A percentile compares a stretch with the other conserved stretches of the same genome.
Conservation (phyloP, 2,329 filamentous ascomycete genomes). For the Truncatella angustata region DNA sequence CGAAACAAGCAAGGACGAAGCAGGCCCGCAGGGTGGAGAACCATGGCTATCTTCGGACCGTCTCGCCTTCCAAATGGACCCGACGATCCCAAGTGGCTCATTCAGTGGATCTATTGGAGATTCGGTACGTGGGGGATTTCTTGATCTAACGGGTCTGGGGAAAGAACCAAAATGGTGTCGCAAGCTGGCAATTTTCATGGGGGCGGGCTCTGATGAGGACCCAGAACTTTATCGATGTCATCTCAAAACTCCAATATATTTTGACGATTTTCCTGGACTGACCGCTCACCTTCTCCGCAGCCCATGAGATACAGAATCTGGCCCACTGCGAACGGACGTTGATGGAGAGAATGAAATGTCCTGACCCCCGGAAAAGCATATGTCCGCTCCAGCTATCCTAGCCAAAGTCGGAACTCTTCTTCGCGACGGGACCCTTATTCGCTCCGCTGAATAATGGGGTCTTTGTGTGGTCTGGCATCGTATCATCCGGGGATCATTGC, state of each 20-base stretch:
- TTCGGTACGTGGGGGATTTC: neutral
- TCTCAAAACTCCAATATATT: no score
- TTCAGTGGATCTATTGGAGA: no score
- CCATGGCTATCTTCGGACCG: neutral
- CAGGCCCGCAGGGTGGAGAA: neutral
- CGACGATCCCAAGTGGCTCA: neutral
- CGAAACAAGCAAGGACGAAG: neutral
- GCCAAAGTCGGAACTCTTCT: neutral
- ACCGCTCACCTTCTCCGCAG: no score
- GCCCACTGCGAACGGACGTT: neutral
- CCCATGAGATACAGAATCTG: neutral
- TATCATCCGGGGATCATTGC: neutral
- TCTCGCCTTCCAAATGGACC: slow-evolving; percentile 4
- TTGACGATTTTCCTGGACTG: no score
- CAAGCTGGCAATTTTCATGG: neutral
- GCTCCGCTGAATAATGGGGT: neutral
- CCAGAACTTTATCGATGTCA: slow-evolving; percentile 5
- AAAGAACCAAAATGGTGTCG: neutral
- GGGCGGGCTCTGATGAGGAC: neutral
- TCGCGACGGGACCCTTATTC: neutral
- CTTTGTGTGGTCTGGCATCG: neutral
- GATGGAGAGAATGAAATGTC: neutral
- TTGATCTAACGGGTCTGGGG: slow-evolving; percentile 2
- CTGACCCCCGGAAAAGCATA: neutral
- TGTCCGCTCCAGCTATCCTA: neutral